Percentiles rank a stretch among this genome's conserved stretches.
Evolutionary conservation across 192 early-diverging fungal genomes (phyloP).

Genomic region (Dispira simplex): DNA sequence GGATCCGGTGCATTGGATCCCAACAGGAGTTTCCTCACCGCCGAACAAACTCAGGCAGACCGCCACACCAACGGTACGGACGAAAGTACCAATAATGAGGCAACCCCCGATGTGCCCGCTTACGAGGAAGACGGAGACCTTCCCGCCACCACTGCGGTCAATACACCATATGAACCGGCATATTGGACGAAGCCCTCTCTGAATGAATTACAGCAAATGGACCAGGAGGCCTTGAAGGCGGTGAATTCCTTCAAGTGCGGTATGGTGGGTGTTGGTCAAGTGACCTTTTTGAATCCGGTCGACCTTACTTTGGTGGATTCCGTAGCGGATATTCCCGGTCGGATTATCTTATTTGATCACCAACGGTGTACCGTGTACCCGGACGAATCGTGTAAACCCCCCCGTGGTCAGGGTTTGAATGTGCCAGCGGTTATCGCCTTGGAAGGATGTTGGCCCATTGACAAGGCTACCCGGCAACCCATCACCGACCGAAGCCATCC

Average conservation of each 20-base stretch:
- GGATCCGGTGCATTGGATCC: background rate
- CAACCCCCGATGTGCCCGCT: background rate
- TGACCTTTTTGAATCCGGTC: constrained; percentile 66
- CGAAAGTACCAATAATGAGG: constrained; percentile 5
- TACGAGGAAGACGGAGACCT: constrained; percentile 19
- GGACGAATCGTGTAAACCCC: constrained; percentile 59
- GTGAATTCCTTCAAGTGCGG: constrained; percentile 68
- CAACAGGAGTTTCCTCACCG: constrained; percentile 14
- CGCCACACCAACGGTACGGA: background rate
- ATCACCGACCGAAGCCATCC: constrained; percentile 55
- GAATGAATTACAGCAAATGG: constrained; percentile 49
- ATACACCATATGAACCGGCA: constrained; percentile 3
- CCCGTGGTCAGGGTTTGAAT: constrained; percentile 76
- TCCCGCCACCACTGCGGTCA: constrained; percentile 12
- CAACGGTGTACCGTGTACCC: constrained; percentile 70
- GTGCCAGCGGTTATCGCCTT: constrained; percentile 67
- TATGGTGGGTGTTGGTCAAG: constrained; percentile 47
- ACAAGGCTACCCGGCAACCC: constrained; percentile 50
- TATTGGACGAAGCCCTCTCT: constrained; percentile 71
- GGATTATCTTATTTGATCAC: constrained; percentile 55
- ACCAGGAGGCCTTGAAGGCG: constrained; percentile 42
- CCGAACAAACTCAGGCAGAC: background rate
- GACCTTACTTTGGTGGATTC: constrained; percentile 46
- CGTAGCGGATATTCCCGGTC: constrained; percentile 55
- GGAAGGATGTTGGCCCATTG: constrained; percentile 68